Evolutionary conservation across 176 grass and related monocot genomes (phyloP), one percentile per base, ranked within the genome.

Genomic region (Olyra latifolia): DNA sequence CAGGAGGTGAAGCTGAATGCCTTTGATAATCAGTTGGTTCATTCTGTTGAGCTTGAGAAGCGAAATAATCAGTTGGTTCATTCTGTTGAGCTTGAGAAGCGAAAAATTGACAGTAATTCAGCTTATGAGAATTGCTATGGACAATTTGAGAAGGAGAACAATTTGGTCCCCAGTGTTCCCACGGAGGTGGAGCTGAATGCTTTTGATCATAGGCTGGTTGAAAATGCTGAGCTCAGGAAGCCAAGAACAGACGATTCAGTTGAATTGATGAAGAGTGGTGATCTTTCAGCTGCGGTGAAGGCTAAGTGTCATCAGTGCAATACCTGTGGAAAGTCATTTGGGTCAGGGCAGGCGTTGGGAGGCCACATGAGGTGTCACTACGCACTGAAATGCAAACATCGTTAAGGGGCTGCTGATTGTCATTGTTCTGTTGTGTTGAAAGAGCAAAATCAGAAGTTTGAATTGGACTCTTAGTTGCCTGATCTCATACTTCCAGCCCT

Each of bases 271-370:
- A 75, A 80, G 69, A 50, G 16, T 27, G 30, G 30, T 53, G 48
- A 79, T 60, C 29, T 74, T 79, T 68, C 74, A 24, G 27, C 61
- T 84, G 45, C 78, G 25, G 12, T 46, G 46, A 75, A 80, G 27
- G 62, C 15, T 12, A 84, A 82, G 45, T 71, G 16, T 23, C 49
- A 87, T 54, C 27, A 70, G 27, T 92, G 86, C 79, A 65, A 12
- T 48, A 15, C 69, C 39, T 92, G 86, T 80, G 60, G 80, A 56
- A 92, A 86, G 79, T 58, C 47, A 65, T 76, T 88, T 73, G 38
- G 66, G 28, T 88, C 86, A 68, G 83, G 80, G 22, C 54, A 75
- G 28, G 86, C 86, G 45, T 83, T 85, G n/a, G 90, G 79, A 23
- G 79, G 90, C 69, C 90, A 88, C 69, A 78, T 72, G 70, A 79